phyloP scores from a whole-genome alignment of 2,329 filamentous ascomycete genomes.

The Alternaria sp. region DNA sequence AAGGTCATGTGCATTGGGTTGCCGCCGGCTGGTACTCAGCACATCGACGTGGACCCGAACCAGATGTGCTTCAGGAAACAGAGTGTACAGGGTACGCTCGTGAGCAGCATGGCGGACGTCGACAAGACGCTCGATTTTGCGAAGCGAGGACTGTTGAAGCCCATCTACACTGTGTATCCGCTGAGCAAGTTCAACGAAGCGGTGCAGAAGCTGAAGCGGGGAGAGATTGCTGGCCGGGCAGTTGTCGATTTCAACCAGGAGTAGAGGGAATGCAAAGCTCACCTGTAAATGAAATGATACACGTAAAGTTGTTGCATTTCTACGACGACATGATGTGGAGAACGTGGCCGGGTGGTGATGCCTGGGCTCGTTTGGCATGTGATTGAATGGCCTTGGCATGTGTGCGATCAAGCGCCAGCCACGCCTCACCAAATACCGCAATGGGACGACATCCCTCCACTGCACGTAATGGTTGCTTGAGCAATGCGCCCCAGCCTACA shows the following conservation, averaged over 20 bases:
- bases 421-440: slow-evolving; percentile 7
- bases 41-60: slow-evolving; percentile 44
- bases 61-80: slow-evolving; percentile 46
- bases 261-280: slow-evolving; percentile 12
- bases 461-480: slow-evolving; percentile 29
- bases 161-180: slow-evolving; percentile 57
- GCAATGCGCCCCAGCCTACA: slow-evolving; percentile 31
- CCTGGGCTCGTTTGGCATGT: slow-evolving; percentile 1
- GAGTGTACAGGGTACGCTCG: slow-evolving; percentile 47
- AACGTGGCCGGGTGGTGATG: neutral
- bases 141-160: slow-evolving; percentile 56
- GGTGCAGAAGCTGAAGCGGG: slow-evolving; percentile 57
- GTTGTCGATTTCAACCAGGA: slow-evolving; percentile 61
- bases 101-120: slow-evolving; percentile 57
- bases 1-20: slow-evolving; percentile 61
- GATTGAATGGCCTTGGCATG: slow-evolving; percentile 4
- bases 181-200: slow-evolving; percentile 58
- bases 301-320: neutral
- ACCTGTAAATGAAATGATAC: neutral
- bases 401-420: slow-evolving; percentile 24
- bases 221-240: slow-evolving; percentile 59
- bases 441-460: neutral
- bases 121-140: slow-evolving; percentile 58
- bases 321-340: neutral
- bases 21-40: slow-evolving; percentile 38